Evolutionary conservation across 164 flowering plant genomes (phyloP).

Genomic region (Euptelea pleiosperma): DNA sequence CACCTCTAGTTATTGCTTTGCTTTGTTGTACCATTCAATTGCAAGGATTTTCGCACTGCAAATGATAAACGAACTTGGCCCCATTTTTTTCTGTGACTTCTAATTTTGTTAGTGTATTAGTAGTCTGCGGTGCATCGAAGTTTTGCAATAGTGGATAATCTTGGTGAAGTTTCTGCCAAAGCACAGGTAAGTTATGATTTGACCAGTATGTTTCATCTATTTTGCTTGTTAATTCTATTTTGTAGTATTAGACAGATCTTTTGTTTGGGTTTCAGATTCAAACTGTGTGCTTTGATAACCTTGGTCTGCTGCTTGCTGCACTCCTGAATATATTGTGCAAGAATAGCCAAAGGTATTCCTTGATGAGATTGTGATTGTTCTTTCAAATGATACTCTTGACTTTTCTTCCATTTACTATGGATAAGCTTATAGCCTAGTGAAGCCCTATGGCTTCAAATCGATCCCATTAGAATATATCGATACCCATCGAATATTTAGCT

Average conservation of each 20-base stretch:
- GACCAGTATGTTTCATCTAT: not conserved
- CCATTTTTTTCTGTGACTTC: no score
- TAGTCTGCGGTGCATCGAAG: slow-evolving; percentile 92
- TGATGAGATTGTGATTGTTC: no score
- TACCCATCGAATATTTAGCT: no score
- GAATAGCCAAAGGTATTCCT: slow-evolving; percentile 60
- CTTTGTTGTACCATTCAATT: no score
- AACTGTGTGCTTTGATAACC: slow-evolving; percentile 87
- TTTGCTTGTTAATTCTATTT: not conserved
- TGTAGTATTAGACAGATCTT: slow-evolving; percentile 10
- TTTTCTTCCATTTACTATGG: not conserved
- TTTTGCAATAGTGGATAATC: slow-evolving; percentile 86
- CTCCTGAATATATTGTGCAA: slow-evolving; percentile 53
- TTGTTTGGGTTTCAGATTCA: slow-evolving; percentile 65
- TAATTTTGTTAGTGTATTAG: slow-evolving; percentile 8
- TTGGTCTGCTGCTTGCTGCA: slow-evolving; percentile 89
- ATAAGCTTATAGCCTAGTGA: not conserved
- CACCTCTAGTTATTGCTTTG: no score
- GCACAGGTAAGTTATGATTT: slow-evolving; percentile 58
- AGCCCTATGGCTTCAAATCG: not conserved
- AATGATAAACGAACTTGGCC: no score
- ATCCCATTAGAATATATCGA: not conserved
- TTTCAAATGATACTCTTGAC: slow-evolving; percentile 4
- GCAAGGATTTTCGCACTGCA: no score
- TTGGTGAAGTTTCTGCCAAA: slow-evolving; percentile 96